Conservation (phyloP, 768 basidiomycete species). For the Agrocybe pediades region DNA sequence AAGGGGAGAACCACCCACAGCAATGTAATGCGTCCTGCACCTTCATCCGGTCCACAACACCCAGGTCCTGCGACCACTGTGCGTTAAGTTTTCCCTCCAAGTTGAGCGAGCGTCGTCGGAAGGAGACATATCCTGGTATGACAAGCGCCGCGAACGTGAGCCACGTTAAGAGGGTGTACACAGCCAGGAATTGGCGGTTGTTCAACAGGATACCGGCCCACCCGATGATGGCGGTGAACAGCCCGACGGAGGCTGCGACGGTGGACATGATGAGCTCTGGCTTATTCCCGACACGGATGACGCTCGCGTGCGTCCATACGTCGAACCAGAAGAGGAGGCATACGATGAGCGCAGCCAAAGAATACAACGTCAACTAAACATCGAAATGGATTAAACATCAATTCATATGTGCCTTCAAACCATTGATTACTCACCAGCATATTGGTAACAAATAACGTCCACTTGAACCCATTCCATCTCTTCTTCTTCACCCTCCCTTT, state of each 20-base stretch:
- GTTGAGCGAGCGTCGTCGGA: constrained; percentile 56
- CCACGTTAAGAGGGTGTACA: constrained; percentile 79
- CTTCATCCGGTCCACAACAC: neutral
- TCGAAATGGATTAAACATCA: neutral
- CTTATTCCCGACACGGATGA: constrained; percentile 67
- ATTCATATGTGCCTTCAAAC: neutral
- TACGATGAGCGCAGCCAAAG: constrained; percentile 57
- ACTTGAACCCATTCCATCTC: constrained; percentile 87
- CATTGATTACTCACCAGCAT: constrained; percentile 32
- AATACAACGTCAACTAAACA: constrained; percentile 60
- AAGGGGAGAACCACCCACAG: neutral
- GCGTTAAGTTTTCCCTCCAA: constrained; percentile 78
- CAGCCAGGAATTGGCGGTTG: constrained; percentile 79
- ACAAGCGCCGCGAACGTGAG: constrained; percentile 70
- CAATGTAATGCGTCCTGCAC: constrained; percentile 23
- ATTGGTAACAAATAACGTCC: constrained; percentile 72
- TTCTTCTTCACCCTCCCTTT: constrained; percentile 35
- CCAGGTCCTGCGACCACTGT: constrained; percentile 57
- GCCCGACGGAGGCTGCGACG: constrained; percentile 54
- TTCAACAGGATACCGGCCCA: constrained; percentile 84
- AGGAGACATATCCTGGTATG: constrained; percentile 77
- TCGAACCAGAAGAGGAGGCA: constrained; percentile 78
- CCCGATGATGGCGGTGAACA: constrained; percentile 69
- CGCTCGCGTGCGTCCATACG: constrained; percentile 63
- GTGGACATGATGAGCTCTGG: constrained; percentile 71